phyloP scores from a whole-genome alignment of 1,284 basidiomycete genomes.

The Malassezia psittaci region DNA sequence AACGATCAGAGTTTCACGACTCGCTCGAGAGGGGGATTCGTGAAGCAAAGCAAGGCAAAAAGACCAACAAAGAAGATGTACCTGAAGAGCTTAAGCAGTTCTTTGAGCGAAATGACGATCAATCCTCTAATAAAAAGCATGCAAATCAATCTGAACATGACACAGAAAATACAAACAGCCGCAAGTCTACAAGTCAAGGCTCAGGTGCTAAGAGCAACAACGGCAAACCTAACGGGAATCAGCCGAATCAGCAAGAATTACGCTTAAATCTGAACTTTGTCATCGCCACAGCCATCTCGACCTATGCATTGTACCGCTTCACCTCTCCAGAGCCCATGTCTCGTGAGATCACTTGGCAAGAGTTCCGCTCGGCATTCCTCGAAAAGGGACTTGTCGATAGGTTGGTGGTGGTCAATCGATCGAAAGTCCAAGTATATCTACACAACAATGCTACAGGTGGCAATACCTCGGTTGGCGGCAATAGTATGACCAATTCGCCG shows the following conservation, averaged over 20 bases:
- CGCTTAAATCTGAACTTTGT: slow-evolving; percentile 40
- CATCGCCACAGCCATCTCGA: slow-evolving; percentile 51
- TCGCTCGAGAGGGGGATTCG: slow-evolving; percentile 31
- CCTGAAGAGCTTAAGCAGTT: slow-evolving; percentile 36
- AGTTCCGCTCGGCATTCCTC: slow-evolving; percentile 88
- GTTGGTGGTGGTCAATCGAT: slow-evolving; percentile 82
- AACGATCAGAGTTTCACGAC: slow-evolving; percentile 24
- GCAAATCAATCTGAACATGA: slow-evolving; percentile 17
- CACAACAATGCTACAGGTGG: slow-evolving; percentile 71
- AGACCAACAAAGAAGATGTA: slow-evolving; percentile 17
- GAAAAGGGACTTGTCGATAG: slow-evolving; percentile 93
- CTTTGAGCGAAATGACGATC: slow-evolving; percentile 24
- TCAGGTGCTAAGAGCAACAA: slow-evolving; percentile 14
- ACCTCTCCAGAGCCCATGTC: slow-evolving; percentile 53
- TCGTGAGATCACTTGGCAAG: slow-evolving; percentile 95
- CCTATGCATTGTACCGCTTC: slow-evolving; percentile 61
- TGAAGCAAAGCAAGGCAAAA: slow-evolving; percentile 30
- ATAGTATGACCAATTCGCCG: slow-evolving; percentile 19
- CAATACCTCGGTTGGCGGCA: slow-evolving; percentile 46
- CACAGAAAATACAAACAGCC: slow-evolving; percentile 10
- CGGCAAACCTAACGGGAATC: slow-evolving; percentile 19
- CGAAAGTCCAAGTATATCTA: slow-evolving; percentile 69
- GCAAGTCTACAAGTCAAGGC: background rate
- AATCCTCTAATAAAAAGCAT: slow-evolving; percentile 11
- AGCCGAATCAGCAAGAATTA: slow-evolving; percentile 29